Evolutionary conservation across 2,329 filamentous ascomycete genomes (phyloP).

Genomic region (Rutstroemia sp.): DNA sequence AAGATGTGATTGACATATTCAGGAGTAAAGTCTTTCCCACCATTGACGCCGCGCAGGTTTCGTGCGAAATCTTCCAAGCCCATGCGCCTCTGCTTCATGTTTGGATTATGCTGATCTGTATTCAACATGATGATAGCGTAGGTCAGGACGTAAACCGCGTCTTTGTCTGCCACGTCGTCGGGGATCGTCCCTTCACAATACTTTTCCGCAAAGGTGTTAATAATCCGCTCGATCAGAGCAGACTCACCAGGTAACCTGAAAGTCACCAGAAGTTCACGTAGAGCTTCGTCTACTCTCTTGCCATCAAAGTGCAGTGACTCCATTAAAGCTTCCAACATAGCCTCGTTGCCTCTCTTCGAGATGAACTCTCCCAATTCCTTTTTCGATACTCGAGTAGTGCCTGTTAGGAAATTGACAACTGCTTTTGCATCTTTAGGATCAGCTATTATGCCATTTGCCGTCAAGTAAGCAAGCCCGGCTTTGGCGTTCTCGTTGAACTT

Average conservation of each 20-base stretch:
- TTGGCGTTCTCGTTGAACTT: slow-evolving; percentile 97
- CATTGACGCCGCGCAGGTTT: slow-evolving; percentile 88
- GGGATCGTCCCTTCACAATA: slow-evolving; percentile 67
- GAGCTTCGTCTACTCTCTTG: slow-evolving; percentile 82
- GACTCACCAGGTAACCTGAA: slow-evolving; percentile 94
- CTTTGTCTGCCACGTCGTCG: slow-evolving; percentile 72
- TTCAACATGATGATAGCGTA: slow-evolving; percentile 98
- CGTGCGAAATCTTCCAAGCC: slow-evolving; percentile 71
- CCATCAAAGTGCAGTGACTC: slow-evolving; percentile 80
- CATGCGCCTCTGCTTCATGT: slow-evolving; percentile 80
- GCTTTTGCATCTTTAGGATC: slow-evolving; percentile 65
- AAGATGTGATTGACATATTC: slow-evolving; percentile 84
- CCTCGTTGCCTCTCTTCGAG: slow-evolving; percentile 82
- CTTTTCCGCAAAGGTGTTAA: slow-evolving; percentile 78
- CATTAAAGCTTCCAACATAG: slow-evolving; percentile 78
- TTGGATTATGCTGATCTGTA: slow-evolving; percentile 93
- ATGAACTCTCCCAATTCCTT: slow-evolving; percentile 86
- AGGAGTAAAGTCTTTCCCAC: slow-evolving; percentile 71
- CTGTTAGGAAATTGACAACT: slow-evolving; percentile 80
- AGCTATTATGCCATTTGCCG: slow-evolving; percentile 77
- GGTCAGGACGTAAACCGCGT: slow-evolving; percentile 81
- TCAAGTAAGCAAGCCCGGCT: slow-evolving; percentile 76
- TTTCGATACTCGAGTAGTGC: slow-evolving; percentile 83
- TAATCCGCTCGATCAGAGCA: slow-evolving; percentile 83
- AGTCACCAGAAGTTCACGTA: slow-evolving; percentile 78